Conservation (phyloP, 805 yeast species). For the Komagataella pseudopastoris region DNA sequence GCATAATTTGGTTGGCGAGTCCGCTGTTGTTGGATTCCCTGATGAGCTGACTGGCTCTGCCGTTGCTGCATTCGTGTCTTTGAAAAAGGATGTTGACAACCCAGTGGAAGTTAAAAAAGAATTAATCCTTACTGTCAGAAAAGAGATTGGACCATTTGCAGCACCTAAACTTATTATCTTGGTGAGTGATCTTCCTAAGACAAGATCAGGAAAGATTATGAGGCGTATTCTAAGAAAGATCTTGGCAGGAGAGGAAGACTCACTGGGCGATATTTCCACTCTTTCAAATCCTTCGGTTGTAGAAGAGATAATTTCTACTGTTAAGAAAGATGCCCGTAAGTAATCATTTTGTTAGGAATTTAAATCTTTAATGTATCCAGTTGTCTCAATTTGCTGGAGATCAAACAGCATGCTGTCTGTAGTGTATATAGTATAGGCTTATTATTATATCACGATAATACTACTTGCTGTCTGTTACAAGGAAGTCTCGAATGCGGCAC, state of each 20-base stretch:
- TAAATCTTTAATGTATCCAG: not conserved
- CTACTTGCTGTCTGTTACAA: too few relatives aligned
- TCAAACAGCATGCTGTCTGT: too few relatives aligned
- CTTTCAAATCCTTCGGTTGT: constrained; percentile 69
- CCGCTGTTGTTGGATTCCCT: constrained; percentile 74
- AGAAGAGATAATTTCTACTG: constrained; percentile 45
- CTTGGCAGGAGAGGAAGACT: constrained; percentile 64
- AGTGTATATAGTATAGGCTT: too few relatives aligned
- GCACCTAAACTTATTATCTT: constrained; percentile 66
- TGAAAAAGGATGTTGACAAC: constrained; percentile 37
- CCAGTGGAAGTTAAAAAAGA: constrained; percentile 43
- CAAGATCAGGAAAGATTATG: constrained; percentile 81
- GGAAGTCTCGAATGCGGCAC: too few relatives aligned
- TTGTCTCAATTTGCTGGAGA: not conserved
- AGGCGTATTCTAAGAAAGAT: constrained; percentile 74
- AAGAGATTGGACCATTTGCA: constrained; percentile 77
- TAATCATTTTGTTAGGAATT: not conserved
- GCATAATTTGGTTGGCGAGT: constrained; percentile 56
- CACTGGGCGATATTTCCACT: constrained; percentile 68
- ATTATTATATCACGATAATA: too few relatives aligned
- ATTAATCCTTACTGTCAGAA: constrained; percentile 55
- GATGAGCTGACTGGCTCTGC: constrained; percentile 84
- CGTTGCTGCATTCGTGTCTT: constrained; percentile 68
- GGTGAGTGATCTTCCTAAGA: constrained; percentile 72
- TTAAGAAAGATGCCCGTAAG: constrained; percentile 13